phyloP scores from a whole-genome alignment of 805 yeast species.

The Citeromyces nyonsensis region DNA sequence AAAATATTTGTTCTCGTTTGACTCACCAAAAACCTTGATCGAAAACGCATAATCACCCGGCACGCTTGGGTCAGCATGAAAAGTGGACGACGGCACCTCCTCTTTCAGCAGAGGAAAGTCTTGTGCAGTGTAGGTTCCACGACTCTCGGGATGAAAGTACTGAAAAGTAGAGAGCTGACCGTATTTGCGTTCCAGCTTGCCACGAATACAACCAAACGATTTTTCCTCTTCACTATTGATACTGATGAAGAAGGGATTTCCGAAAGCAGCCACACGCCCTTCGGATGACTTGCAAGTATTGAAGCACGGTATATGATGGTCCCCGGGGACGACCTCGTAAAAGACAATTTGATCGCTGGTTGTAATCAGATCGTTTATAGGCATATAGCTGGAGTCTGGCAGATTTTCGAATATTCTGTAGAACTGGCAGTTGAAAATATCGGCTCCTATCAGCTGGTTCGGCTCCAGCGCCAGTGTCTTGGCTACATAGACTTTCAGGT shows the following conservation, averaged over 20 bases:
- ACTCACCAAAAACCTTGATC: conserved; percentile 17
- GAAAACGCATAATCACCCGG: conserved; percentile 33
- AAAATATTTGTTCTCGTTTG: conserved; percentile 1
- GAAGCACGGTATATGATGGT: conserved; percentile 46
- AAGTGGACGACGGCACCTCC: conserved; percentile 28
- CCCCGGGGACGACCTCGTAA: conserved; percentile 32
- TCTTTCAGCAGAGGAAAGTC: conserved; percentile 7
- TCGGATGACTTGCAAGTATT: conserved; percentile 23
- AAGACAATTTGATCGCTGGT: conserved; percentile 50
- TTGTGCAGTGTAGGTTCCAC: conserved; percentile 2
- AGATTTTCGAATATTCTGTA: conserved; percentile 50
- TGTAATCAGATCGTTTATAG: conserved; percentile 51
- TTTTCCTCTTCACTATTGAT: conserved; percentile 32
- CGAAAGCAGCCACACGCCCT: conserved; percentile 35
- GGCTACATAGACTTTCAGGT: conserved; percentile 47
- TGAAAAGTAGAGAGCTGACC: conserved; percentile 29
- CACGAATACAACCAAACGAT: conserved; percentile 42
- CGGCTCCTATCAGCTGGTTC: conserved; percentile 31
- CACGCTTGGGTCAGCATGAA: conserved; percentile 35
- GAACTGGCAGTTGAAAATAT: conserved; percentile 52
- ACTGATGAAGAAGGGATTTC: conserved; percentile 62
- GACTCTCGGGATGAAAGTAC: conserved; percentile 14
- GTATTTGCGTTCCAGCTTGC: conserved; percentile 34
- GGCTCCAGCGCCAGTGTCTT: conserved; percentile 21
- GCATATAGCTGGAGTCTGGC: conserved; percentile 43